Base-by-base conservation (phyloP, 371 early-diverging fungal genomes). In the Apophysomyces ossiformis region DNA sequence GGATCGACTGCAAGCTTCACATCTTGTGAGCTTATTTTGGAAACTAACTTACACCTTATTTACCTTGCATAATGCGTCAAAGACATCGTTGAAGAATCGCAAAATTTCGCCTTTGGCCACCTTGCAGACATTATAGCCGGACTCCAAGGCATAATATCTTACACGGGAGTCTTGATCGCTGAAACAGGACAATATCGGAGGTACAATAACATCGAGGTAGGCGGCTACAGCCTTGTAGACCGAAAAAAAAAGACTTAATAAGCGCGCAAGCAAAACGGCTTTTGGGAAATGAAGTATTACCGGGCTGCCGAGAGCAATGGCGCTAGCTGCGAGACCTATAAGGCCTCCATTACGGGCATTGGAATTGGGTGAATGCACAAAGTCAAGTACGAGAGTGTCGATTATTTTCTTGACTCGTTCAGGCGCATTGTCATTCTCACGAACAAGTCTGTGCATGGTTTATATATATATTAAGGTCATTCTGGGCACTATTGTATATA, bases 111-210 rank as follows among this genome's bases (percentile, higher is more conserved):
- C 91, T 60, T 93, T 84, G 32, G 95, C 94, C 5, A 95, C 96
- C 66, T 98, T 98, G 35, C 92, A 91, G 57, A 98, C 95, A 73
- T 98, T 98, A 75, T 98, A 98, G 89, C 96, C 89, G 57, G 89
- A 86, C 77, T 98, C 98, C 67, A 95, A 95, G 5, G 96, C 95
- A 84, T 96, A 96, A 76, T 96, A 98, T 37, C 96, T 84, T 36
- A 96, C 96, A 26, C 91, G 83, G 18, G 90, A 85, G 72, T 98
- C 98, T 60, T 87, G 92, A 70, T 96, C 95, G 2, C 81, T 71
- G 67, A 96, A 90, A 67, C 95, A 95, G n/a, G 92, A 81, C 11
- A 97, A 81, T 41, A 98, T 93, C 7, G 97, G 96, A 36, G 95
- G 95, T 12, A 96, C 85, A 61, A 95, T 93, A 57, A 84, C 85